A percentile compares a stretch with the other conserved stretches of the same genome.
Evolutionary conservation across 495 filamentous ascomycete species (phyloP).

Genomic region (Trichoderma virens): DNA sequence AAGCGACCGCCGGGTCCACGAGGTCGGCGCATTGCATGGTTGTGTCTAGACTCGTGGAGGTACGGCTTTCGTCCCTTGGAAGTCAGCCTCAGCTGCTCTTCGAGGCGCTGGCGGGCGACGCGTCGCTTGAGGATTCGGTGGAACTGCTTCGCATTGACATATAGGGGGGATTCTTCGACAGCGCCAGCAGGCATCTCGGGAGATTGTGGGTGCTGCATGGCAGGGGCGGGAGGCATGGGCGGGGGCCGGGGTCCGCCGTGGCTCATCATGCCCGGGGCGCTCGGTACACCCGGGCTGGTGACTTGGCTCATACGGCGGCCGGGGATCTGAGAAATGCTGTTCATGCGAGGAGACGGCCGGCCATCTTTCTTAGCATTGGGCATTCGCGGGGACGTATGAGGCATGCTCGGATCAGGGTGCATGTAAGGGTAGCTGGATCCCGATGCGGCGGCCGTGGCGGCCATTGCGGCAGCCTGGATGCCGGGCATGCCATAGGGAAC

Average conservation of each 20-base stretch:
- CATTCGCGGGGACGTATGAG: slow-evolving; percentile 55
- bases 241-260: slow-evolving; percentile 37
- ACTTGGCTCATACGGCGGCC: slow-evolving; percentile 55
- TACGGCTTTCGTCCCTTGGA: slow-evolving; percentile 96
- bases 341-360: slow-evolving; percentile 55
- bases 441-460: slow-evolving; percentile 60
- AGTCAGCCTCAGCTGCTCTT: slow-evolving; percentile 83
- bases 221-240: slow-evolving; percentile 36
- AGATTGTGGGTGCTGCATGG: slow-evolving; percentile 62
- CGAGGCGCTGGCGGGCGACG: slow-evolving; percentile 85
- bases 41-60: slow-evolving; percentile 96
- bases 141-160: slow-evolving; percentile 98
- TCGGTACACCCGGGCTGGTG: slow-evolving; percentile 52
- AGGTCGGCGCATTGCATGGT: slow-evolving; percentile 95
- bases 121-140: slow-evolving; percentile 92
- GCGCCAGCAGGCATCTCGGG: slow-evolving; percentile 69
- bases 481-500: slow-evolving; percentile 46
- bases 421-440: slow-evolving; percentile 52
- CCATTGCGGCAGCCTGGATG: slow-evolving; percentile 61
- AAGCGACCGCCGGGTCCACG: slow-evolving; percentile 95
- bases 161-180: slow-evolving; percentile 88
- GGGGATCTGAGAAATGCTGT: slow-evolving; percentile 36
- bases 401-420: slow-evolving; percentile 44
- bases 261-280: slow-evolving; percentile 50
- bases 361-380: slow-evolving; percentile 49